These are phyloP conservation scores for Coffea canephora DNA, from an alignment of 257 asterid species.

Conservation along the genomic window DNA sequence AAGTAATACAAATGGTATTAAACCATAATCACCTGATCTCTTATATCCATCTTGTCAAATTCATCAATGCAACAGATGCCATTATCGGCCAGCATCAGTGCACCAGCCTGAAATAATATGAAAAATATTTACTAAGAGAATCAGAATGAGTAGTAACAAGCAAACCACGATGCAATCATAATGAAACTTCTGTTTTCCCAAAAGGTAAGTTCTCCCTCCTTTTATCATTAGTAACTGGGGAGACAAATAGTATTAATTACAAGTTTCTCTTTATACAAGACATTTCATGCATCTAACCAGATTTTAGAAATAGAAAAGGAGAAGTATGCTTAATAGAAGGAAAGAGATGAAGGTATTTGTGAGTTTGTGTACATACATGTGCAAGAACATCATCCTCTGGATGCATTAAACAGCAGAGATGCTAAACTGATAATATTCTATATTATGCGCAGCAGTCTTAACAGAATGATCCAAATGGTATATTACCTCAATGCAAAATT, in stretches of 20 bases:
- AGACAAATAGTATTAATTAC: background rate
- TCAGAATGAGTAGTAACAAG: no score
- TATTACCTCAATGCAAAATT: constrained; percentile 94
- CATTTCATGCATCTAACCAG: background rate
- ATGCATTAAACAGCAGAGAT: background rate
- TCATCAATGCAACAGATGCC: constrained; percentile 98
- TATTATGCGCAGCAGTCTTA: background rate
- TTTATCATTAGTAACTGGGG: background rate
- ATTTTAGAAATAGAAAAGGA: background rate
- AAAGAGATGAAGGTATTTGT: background rate
- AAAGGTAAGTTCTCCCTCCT: background rate
- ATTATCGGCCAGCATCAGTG: constrained; percentile 98
- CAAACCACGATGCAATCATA: background rate
- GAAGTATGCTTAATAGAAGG: background rate
- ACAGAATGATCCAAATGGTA: background rate
- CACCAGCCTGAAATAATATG: constrained; percentile 75
- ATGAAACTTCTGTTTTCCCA: background rate
- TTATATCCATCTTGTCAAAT: constrained; percentile 95
- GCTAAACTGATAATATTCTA: background rate
- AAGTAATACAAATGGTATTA: background rate
- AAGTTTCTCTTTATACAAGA: background rate
- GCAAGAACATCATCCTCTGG: background rate
- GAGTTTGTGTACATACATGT: background rate
- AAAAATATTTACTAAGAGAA: background rate
- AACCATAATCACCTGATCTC: constrained; percentile 76